phyloP scores from a whole-genome alignment of 768 basidiomycete genomes.

The Suillus subalutaceus region DNA sequence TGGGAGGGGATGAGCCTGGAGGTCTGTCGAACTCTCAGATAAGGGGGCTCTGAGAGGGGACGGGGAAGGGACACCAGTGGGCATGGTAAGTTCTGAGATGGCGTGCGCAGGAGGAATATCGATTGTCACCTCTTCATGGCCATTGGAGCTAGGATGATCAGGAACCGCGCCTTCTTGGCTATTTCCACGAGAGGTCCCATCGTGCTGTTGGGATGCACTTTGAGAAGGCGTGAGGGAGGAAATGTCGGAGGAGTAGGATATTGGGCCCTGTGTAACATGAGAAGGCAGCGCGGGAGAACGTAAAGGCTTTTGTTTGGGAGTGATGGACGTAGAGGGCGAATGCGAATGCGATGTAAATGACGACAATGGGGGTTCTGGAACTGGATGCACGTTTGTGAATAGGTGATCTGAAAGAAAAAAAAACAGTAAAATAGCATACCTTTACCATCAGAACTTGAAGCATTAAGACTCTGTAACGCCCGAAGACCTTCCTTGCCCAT shows the following conservation, averaged over 20 bases:
- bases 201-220: constrained; percentile 61
- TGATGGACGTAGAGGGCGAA: constrained; percentile 7
- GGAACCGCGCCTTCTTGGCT: constrained; percentile 22
- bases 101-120: constrained; percentile 28
- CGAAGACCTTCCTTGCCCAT: constrained; percentile 63
- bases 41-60: constrained; percentile 4
- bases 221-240: constrained; percentile 79
- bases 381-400: background rate
- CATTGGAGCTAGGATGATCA: constrained; percentile 1
- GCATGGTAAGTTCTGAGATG: constrained; percentile 30
- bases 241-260: constrained; percentile 47
- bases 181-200: constrained; percentile 20
- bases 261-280: constrained; percentile 20
- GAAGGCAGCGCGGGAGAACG: constrained; percentile 13
- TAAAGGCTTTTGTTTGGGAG: constrained; percentile 13
- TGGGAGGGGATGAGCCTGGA: background rate
- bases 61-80: constrained; percentile 21
- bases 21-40: background rate
- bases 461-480: constrained; percentile 23
- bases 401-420: background rate
- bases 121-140: constrained; percentile 21
- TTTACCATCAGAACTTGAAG: background rate
- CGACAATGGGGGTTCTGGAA: constrained; percentile 5
- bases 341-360: constrained; percentile 11
- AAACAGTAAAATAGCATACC: constrained; percentile 7